These are phyloP conservation scores for Umbilicaria muhlenbergii DNA, from an alignment of 495 filamentous ascomycete genomes.

Conservation along the genomic window DNA sequence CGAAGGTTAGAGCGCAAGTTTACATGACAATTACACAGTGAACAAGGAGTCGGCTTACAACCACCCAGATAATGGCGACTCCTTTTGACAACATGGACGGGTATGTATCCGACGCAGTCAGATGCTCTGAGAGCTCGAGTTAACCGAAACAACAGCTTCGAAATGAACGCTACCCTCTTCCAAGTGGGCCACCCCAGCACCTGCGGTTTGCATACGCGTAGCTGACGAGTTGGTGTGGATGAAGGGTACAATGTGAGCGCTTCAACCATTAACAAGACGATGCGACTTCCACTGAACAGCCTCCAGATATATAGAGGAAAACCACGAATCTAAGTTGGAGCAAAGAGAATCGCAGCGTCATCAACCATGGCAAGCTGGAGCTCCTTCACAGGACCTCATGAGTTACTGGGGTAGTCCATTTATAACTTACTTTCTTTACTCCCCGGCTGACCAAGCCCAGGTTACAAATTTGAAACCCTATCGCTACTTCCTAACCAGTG, in stretches of 20 bases:
- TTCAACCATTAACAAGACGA: background rate
- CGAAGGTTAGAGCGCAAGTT: constrained; percentile 45
- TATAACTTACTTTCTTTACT: background rate
- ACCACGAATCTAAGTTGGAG: constrained; percentile 49
- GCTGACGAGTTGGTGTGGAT: constrained; percentile 9
- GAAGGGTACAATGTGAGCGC: constrained; percentile 64
- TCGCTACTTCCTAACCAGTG: constrained; percentile 57
- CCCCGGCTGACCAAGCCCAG: constrained; percentile 25
- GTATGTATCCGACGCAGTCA: constrained; percentile 25
- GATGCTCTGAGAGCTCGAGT: constrained; percentile 2
- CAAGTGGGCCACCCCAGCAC: constrained; percentile 42
- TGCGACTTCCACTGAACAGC: constrained; percentile 4
- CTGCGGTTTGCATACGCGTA: background rate
- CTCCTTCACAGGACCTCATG: constrained; percentile 48
- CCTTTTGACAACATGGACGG: constrained; percentile 71
- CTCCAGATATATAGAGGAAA: constrained; percentile 81
- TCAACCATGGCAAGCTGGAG: constrained; percentile 36
- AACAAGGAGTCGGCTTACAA: background rate
- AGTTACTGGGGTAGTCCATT: constrained; percentile 39
- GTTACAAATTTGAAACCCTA: constrained; percentile 93
- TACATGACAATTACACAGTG: background rate
- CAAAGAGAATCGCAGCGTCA: constrained; percentile 34
- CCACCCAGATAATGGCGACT: constrained; percentile 60
- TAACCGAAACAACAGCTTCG: constrained; percentile 41
- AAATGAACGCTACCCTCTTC: constrained; percentile 88